Evolutionary conservation across 192 early-diverging fungal species (phyloP).

Genomic region (Podila verticillata): DNA sequence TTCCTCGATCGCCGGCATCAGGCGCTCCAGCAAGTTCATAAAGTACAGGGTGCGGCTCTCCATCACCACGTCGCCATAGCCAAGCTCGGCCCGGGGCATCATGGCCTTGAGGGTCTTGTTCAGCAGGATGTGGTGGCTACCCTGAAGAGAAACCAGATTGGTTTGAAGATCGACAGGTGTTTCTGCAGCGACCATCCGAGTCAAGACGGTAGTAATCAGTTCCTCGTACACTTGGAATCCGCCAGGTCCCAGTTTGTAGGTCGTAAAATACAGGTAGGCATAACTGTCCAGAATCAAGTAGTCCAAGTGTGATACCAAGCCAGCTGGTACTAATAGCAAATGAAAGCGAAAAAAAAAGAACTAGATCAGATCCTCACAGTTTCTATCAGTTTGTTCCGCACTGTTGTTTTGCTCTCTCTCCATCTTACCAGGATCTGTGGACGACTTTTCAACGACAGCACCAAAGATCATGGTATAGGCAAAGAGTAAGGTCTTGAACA

Average conservation of each 20-base stretch:
- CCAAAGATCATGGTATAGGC: conserved; percentile 61
- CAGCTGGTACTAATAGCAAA: conserved; percentile 7
- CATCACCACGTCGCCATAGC: conserved; percentile 29
- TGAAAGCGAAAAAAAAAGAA: neutral
- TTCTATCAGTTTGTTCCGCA: no score
- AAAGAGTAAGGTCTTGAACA: conserved; percentile 61
- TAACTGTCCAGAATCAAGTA: conserved; percentile 54
- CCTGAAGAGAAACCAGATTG: neutral
- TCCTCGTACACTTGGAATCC: conserved; percentile 62
- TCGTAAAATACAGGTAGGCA: conserved; percentile 61
- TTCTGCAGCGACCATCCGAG: conserved; percentile 46
- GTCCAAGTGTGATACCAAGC: conserved; percentile 15
- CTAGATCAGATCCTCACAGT: neutral
- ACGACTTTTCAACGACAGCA: conserved; percentile 42
- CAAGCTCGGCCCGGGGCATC: conserved; percentile 33
- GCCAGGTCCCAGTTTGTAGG: conserved; percentile 51
- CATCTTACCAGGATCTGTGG: conserved; percentile 19
- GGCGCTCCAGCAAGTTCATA: conserved; percentile 59
- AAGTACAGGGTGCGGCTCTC: conserved; percentile 56
- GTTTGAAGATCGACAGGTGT: neutral
- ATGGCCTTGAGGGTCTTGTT: conserved; percentile 32
- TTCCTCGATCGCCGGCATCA: conserved; percentile 57
- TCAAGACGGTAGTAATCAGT: conserved; percentile 53
- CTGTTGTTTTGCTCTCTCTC: neutral
- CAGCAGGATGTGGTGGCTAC: conserved; percentile 19